A percentile compares a stretch with the other conserved stretches of the same genome.
Evolutionary conservation across 2,329 filamentous ascomycete species (phyloP).

Genomic region (Pseudogymnoascus sp.): DNA sequence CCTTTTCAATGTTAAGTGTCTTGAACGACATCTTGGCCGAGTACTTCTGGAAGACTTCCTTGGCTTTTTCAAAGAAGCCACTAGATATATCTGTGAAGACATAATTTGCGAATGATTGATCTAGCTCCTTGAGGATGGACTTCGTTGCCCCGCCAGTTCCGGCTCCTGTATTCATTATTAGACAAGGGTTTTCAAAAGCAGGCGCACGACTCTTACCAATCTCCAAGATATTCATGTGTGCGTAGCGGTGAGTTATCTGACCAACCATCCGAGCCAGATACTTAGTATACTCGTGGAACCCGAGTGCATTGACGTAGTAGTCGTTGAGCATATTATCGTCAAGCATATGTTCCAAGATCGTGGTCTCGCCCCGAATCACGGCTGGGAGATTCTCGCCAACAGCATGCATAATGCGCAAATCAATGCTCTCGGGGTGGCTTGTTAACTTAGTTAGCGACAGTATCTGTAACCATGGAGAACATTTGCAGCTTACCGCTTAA

Average conservation of each 20-base stretch:
- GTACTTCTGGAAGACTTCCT: slow-evolving; percentile 21
- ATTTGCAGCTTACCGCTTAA: not conserved
- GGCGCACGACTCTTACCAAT: slow-evolving; percentile 21
- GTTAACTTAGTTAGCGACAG: not conserved
- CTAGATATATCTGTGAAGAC: slow-evolving; percentile 20
- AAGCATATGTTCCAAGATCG: slow-evolving; percentile 10
- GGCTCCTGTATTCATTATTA: not conserved
- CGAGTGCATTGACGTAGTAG: slow-evolving; percentile 12
- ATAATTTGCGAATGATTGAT: slow-evolving; percentile 18
- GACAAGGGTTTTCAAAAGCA: not conserved
- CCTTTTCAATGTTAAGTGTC: slow-evolving; percentile 29
- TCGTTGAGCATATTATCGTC: slow-evolving; percentile 10
- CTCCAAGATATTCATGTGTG: slow-evolving; percentile 32
- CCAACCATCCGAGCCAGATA: slow-evolving; percentile 5
- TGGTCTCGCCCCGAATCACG: slow-evolving; percentile 8
- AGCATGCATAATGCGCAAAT: not conserved
- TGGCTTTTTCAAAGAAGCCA: slow-evolving; percentile 31
- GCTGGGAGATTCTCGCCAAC: slow-evolving; percentile 13
- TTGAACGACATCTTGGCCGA: slow-evolving; percentile 27
- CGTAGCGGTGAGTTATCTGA: slow-evolving; percentile 28
- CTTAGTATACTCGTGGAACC: not conserved
- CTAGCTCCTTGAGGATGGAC: slow-evolving; percentile 15
- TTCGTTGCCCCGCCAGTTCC: slow-evolving; percentile 26
- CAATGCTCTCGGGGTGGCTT: not conserved
- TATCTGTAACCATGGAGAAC: not conserved